Evolutionary conservation across 306 rosid species (phyloP).

Genomic region (Boehmeria nivea): DNA sequence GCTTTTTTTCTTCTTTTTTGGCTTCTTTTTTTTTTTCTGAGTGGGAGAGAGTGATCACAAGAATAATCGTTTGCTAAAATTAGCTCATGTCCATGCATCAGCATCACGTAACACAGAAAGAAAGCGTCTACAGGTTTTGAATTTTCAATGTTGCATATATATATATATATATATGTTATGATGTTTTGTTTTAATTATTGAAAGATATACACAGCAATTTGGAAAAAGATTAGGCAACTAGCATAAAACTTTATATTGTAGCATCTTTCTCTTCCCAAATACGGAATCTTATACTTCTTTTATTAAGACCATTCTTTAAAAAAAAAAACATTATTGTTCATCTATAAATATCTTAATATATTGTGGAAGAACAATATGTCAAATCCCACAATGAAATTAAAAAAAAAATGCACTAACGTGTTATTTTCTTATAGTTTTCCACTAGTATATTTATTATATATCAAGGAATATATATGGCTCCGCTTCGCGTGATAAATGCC

Average conservation of each 20-base stretch:
- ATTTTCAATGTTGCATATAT: not conserved
- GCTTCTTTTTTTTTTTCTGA: too few species aligned
- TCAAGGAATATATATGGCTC: slow-evolving; percentile 4
- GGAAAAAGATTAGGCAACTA: not conserved
- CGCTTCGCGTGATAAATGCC: not conserved
- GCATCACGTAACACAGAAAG: not conserved
- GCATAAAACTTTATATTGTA: slow-evolving; percentile 20
- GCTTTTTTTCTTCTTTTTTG: too few species aligned
- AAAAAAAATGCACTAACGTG: slow-evolving; percentile 16
- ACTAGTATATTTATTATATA: too few species aligned
- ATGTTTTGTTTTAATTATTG: too few species aligned
- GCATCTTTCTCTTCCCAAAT: slow-evolving; percentile 12
- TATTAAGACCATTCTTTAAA: not conserved
- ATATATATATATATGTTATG: too few species aligned
- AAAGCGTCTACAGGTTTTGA: too few species aligned
- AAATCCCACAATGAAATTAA: slow-evolving; percentile 22
- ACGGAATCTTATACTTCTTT: slow-evolving; percentile 37
- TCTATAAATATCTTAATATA: not conserved
- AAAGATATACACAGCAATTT: too few species aligned
- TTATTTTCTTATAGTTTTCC: too few species aligned
- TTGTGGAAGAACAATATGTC: slow-evolving; percentile 37
- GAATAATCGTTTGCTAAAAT: slow-evolving; percentile 6
- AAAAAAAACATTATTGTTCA: too few species aligned
- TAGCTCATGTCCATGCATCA: slow-evolving; percentile 14
- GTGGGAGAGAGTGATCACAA: not conserved